Conservation (phyloP, 768 basidiomycete genomes). For the Favolaschia claudopus region DNA sequence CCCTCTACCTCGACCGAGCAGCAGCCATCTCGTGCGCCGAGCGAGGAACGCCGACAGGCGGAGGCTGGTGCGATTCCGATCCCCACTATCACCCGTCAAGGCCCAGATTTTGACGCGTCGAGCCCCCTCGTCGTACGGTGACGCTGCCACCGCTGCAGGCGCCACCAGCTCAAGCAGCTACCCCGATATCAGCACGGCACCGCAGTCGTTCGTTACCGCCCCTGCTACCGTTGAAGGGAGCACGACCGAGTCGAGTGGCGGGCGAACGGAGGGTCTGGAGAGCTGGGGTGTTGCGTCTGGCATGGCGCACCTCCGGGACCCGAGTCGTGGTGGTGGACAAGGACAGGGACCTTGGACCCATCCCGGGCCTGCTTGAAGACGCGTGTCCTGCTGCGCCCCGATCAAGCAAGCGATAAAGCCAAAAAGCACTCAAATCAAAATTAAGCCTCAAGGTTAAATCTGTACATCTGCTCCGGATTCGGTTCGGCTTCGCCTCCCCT, state of each 20-base stretch:
- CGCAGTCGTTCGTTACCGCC: constrained; percentile 72
- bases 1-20: constrained; percentile 26
- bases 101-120: too few species aligned
- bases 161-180: constrained; percentile 46
- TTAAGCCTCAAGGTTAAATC: constrained; percentile 9
- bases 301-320: constrained; percentile 48
- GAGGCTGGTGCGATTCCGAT: constrained; percentile 31
- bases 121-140: too few species aligned
- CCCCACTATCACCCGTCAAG: constrained; percentile 33
- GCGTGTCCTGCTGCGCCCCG: constrained; percentile 13
- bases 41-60: constrained; percentile 20
- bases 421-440: too few species aligned
- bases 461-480: constrained; percentile 16
- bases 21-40: constrained; percentile 24
- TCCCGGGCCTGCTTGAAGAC: constrained; percentile 16
- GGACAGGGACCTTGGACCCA: constrained; percentile 38
- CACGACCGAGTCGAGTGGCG: constrained; percentile 61
- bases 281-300: constrained; percentile 57
- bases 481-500: constrained; percentile 8
- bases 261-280: constrained; percentile 52
- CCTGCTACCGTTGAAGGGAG: constrained; percentile 62
- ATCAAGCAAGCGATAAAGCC: neutral
- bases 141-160: constrained; percentile 15
- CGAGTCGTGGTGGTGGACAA: constrained; percentile 46
- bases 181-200: constrained; percentile 73